Evolutionary conservation across 768 basidiomycete genomes (phyloP).

Genomic region (Phanerochaete sordida): DNA sequence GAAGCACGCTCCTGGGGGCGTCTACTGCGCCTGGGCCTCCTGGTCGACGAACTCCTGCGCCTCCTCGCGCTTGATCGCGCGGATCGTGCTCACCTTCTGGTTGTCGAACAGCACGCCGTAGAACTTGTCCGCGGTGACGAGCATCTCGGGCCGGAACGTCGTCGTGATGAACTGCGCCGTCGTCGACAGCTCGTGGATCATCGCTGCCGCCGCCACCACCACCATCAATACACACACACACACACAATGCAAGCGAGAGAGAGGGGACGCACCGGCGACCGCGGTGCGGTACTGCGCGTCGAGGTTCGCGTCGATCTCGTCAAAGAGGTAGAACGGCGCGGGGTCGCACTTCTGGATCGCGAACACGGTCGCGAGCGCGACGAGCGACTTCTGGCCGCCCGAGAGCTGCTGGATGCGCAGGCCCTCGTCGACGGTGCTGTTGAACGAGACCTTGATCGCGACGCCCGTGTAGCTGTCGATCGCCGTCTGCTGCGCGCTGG

Average conservation of each 20-base stretch:
- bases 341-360: constrained; percentile 99
- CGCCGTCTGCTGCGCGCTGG: constrained; percentile 65
- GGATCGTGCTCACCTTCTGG: constrained; percentile 90
- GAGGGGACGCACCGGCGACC: constrained; percentile 70
- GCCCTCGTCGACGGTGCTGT: constrained; percentile 97
- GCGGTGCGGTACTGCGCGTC: constrained; percentile 98
- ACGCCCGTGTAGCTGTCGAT: constrained; percentile 97
- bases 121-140: constrained; percentile 93
- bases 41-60: constrained; percentile 93
- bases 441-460: constrained; percentile 98
- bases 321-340: constrained; percentile 98
- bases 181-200: constrained; percentile 89
- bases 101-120: constrained; percentile 97
- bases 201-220: too few relatives aligned
- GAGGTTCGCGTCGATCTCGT: constrained; percentile 98
- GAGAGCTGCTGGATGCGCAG: constrained; percentile 94
- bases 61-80: constrained; percentile 83
- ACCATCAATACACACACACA: too few relatives aligned
- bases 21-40: neutral
- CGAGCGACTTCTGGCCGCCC: constrained; percentile 96
- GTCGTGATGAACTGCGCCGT: constrained; percentile 97
- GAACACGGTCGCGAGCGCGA: constrained; percentile 94
- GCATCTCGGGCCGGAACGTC: constrained; percentile 97
- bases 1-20: neutral
- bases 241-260: too few relatives aligned